Conservation (phyloP, 2,329 filamentous ascomycete genomes). For the Colletotrichum trifolii region DNA sequence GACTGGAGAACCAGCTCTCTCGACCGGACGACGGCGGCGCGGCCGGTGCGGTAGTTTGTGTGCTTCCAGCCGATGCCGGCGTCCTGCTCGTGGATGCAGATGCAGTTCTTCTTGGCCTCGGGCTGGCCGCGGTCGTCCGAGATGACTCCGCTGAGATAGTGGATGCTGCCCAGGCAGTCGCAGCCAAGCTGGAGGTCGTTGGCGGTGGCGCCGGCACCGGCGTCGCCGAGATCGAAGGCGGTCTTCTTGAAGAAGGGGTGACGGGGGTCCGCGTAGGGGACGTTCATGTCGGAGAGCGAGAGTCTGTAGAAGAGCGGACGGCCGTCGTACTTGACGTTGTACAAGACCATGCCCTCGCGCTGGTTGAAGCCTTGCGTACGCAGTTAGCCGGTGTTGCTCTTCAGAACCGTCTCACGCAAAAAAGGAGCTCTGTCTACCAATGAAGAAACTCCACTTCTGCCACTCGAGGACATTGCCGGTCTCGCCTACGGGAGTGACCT, state of each 20-base stretch:
- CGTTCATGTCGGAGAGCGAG: slow-evolving; percentile 67
- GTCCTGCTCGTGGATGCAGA: slow-evolving; percentile 78
- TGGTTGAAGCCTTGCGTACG: slow-evolving; percentile 61
- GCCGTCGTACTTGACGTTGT: slow-evolving; percentile 69
- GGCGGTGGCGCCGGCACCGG: slow-evolving; percentile 70
- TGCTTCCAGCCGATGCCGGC: slow-evolving; percentile 78
- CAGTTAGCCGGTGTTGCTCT: not conserved
- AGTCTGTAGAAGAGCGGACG: slow-evolving; percentile 68
- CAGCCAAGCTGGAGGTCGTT: slow-evolving; percentile 76
- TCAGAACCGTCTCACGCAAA: not conserved
- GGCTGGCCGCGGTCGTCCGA: slow-evolving; percentile 65
- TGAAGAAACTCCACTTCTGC: slow-evolving; percentile 65
- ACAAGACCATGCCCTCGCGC: slow-evolving; percentile 68
- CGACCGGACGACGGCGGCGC: slow-evolving; percentile 69
- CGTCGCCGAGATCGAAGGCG: slow-evolving; percentile 77
- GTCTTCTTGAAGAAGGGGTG: slow-evolving; percentile 72
- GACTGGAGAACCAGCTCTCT: slow-evolving; percentile 74
- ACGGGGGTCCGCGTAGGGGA: slow-evolving; percentile 75
- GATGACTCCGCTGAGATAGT: slow-evolving; percentile 63
- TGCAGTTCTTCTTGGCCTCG: slow-evolving; percentile 65
- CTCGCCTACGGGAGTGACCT: slow-evolving; percentile 29
- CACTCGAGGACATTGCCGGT: slow-evolving; percentile 35
- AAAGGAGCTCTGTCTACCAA: slow-evolving; percentile 42
- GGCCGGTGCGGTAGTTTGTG: slow-evolving; percentile 73
- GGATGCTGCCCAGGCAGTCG: slow-evolving; percentile 75